A percentile compares a stretch with the other conserved stretches of the same genome.
phyloP scores from a whole-genome alignment of 495 filamentous ascomycete species.

The Aspergillus egyptiacus region DNA sequence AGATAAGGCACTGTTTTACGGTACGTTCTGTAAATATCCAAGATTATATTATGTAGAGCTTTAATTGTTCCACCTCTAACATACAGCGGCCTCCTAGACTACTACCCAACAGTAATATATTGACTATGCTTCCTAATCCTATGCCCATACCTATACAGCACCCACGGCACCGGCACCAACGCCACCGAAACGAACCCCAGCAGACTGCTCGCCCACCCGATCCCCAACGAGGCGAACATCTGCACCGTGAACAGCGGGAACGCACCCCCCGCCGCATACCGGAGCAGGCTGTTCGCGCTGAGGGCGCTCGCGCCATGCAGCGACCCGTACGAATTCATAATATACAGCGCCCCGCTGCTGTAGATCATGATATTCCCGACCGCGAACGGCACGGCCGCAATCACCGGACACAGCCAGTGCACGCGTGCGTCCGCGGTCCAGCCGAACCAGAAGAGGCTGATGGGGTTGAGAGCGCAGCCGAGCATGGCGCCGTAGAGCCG shows the following conservation, averaged over 20 bases:
- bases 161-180: not conserved
- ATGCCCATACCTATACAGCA: not conserved
- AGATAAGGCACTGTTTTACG: too few species aligned
- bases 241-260: not conserved
- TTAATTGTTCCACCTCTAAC: too few species aligned
- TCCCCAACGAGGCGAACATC: not conserved
- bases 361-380: too few species aligned
- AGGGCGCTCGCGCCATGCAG: too few species aligned
- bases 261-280: not conserved
- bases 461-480: slow-evolving; percentile 37
- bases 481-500: slow-evolving; percentile 16
- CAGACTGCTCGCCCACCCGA: not conserved
- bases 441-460: slow-evolving; percentile 51
- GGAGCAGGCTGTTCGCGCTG: not conserved
- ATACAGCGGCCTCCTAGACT: too few species aligned
- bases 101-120: too few species aligned
- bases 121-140: too few species aligned
- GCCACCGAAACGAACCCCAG: not conserved
- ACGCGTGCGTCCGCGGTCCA: slow-evolving; percentile 41
- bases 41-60: too few species aligned
- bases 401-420: slow-evolving; percentile 57
- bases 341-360: too few species aligned
- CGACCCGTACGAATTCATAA: too few species aligned
- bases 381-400: slow-evolving; percentile 42
- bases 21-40: too few species aligned